Evolutionary conservation across 2,329 filamentous ascomycete genomes (phyloP).

Genomic region (Cyphellophora europaea): DNA sequence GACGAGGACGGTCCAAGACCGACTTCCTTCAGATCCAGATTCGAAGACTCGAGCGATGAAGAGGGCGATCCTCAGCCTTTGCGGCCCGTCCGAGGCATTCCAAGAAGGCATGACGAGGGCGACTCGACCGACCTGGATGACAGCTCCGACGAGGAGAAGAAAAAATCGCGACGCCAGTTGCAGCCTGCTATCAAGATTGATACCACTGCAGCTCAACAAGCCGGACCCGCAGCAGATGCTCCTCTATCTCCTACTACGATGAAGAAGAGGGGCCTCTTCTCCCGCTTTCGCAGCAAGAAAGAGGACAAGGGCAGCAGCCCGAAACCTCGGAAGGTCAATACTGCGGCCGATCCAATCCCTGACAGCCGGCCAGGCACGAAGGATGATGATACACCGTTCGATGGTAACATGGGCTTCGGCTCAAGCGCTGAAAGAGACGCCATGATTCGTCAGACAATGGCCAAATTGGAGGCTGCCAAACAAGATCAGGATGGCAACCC

Average conservation of each 20-base stretch:
- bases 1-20: slow-evolving; percentile 43
- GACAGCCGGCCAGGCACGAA: slow-evolving; percentile 24
- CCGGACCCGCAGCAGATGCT: slow-evolving; percentile 26
- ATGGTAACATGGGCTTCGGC: slow-evolving; percentile 33
- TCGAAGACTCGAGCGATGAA: slow-evolving; percentile 35
- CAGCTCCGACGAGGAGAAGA: slow-evolving; percentile 47
- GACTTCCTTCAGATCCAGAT: slow-evolving; percentile 46
- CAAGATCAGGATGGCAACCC: no score
- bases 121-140: slow-evolving; percentile 56
- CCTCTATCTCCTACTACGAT: slow-evolving; percentile 17
- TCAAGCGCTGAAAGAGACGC: slow-evolving; percentile 49
- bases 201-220: slow-evolving; percentile 8
- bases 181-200: slow-evolving; percentile 13
- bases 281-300: slow-evolving; percentile 55
- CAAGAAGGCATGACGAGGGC: slow-evolving; percentile 47
- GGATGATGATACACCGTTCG: slow-evolving; percentile 21
- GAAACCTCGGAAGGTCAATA: slow-evolving; percentile 7
- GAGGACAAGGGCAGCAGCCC: slow-evolving; percentile 20
- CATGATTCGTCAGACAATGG: slow-evolving; percentile 48
- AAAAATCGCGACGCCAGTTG: slow-evolving; percentile 14
- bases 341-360: slow-evolving; percentile 17
- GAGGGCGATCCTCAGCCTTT: slow-evolving; percentile 20
- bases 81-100: slow-evolving; percentile 52
- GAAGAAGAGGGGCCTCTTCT: slow-evolving; percentile 33
- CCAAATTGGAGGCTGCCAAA: slow-evolving; percentile 31